Evolutionary conservation across 2,329 filamentous ascomycete species (phyloP), one percentile per base, ranked within the genome.

Genomic region (Thielaviopsis euricoi): DNA sequence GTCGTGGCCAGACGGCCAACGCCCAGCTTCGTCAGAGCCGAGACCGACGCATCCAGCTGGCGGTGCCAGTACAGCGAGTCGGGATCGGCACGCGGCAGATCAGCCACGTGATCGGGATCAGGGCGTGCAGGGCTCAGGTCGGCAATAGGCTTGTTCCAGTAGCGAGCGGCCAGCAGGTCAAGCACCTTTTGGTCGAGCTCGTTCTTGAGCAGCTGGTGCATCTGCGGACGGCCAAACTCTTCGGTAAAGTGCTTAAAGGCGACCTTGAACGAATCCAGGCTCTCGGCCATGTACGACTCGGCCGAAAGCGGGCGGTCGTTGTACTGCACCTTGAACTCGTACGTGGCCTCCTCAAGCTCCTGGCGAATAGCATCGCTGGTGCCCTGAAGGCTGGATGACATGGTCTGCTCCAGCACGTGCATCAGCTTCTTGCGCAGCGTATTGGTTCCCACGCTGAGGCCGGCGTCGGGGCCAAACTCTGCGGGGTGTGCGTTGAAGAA

Each of bases 291-390:
- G 67, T 98, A 98, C 3, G 91, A 95, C 68, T 98, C 93, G 1
- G 93, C 93, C 55, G 89, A 95, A 40, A 98, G 75, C 1, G 91
- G 89, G 6, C 93, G 83, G 68, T 98, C 93, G 66, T 98, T 98
- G 73, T 98, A 98, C 69, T 98, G 94, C 5, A 98, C 93, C 69
- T 98, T 98, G 77, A 95, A 98, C 70, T 98, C 91, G 67, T 98
- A 98, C 0, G 88, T 91, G 2, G 93, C 90, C 71, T 98, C 93
- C 66, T 96, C 91, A 0, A 98, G 80, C 69, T 98, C 93, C 68
- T 95, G 89, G 61, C 86, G 85, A 63, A 98, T 96, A 10, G 89
- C 89, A 67, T 96, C 89, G 64, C 87, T 87, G 3, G 93, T 98
- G 58, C 82, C 83, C 64, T 93, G 87, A 57, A 98, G 76, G 65